Percentiles rank a stretch among this genome's conserved stretches.
Conservation (phyloP, 306 rosid species). For the Bauhinia variegata region DNA sequence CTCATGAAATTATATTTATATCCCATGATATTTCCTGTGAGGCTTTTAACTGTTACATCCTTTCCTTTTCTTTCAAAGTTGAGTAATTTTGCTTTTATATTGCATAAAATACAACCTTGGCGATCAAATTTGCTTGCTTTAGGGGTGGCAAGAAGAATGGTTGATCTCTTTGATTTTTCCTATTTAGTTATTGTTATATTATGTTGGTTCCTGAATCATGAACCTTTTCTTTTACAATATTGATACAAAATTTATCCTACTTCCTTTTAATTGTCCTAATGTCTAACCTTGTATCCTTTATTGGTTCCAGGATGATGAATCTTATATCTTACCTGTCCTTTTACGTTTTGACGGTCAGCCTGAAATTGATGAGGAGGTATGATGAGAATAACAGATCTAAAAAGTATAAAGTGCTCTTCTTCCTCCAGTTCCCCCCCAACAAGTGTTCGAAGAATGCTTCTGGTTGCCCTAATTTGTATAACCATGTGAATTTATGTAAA, state of each 20-base stretch:
- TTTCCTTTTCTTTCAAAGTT: not conserved
- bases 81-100: not conserved
- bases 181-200: constrained; percentile 3
- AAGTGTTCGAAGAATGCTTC: too few relatives aligned
- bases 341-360: constrained; percentile 93
- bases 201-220: constrained; percentile 2
- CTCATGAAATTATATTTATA: too few relatives aligned
- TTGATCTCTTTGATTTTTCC: not conserved
- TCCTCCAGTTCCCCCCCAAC: constrained; percentile 24
- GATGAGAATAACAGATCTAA: constrained; percentile 36
- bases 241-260: not conserved
- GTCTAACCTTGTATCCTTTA: constrained; percentile 26
- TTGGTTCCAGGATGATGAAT: constrained; percentile 84
- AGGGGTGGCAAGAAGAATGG: not conserved
- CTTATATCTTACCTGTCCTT: constrained; percentile 92
- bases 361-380: constrained; percentile 94
- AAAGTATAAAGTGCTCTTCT: not conserved
- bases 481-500: too few relatives aligned
- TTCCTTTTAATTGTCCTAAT: constrained; percentile 5
- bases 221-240: not conserved
- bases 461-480: too few relatives aligned
- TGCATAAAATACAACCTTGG: not conserved
- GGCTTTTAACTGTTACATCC: not conserved
- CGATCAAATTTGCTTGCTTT: constrained; percentile 11
- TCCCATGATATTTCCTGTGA: too few relatives aligned